Evolutionary conservation across 331 rosid species (phyloP), one percentile per base, ranked within the genome.

Genomic region (Rosa hybrid): DNA sequence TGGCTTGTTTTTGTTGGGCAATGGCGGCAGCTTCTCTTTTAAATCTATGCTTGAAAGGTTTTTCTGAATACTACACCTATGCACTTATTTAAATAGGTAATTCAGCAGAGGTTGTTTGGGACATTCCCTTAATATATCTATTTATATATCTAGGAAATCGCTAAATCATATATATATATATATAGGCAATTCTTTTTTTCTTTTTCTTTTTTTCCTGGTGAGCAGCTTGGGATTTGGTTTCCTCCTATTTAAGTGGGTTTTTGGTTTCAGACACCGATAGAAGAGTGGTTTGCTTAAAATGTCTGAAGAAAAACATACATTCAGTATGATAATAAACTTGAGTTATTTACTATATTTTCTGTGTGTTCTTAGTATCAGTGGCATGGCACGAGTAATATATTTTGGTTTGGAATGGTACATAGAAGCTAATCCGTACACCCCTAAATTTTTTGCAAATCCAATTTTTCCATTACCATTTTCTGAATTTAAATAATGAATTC

Each of bases 1-100:
- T 71, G 92, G 83, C 80, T 68, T 90, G 82, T 83, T 86, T 79
- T 82, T 80, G 56, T 46, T 89, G 75, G 97, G 90, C 78, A 83
- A 86, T 41, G 80, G 72, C 57, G 76, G 73, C 86, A 80, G 81
- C 84, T 77, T 77, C 75, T 69, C 83, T n/a, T 73, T 83, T 76
- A 81, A 84, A 80, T 86, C 83, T 65, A 72, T 81, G 50, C 79
- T 59, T 83, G 63, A 85, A 64, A 70, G 71, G 80, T 75, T 87
- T 81, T 88, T 83, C 89, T 92, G 89, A 90, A 63, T 80, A 70
- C 80, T 80, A 65, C 78, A 67, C 49, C 59, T 30, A 54, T 45
- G 65, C 77, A 73, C 76, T 84, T 77, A 64, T 76, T 34, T 72
- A 56, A 70, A 62, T 78, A 80, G 83, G 87, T 85, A 71, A 75